Base-by-base conservation (phyloP, 768 basidiomycete genomes). In the Hericium erinaceus region DNA sequence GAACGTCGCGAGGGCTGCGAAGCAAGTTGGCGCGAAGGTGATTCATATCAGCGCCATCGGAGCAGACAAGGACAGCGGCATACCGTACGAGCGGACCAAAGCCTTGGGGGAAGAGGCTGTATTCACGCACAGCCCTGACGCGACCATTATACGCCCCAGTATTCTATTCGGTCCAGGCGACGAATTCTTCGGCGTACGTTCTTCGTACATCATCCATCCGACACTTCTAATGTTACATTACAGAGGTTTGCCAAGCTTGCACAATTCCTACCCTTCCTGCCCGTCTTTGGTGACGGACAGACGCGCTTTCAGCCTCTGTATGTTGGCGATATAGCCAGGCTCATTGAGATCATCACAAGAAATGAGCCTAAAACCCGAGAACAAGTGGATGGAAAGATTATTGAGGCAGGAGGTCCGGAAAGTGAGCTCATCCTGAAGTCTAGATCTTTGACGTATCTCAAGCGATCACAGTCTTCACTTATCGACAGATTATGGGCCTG, bases 151-250 rank as follows among this genome's bases (percentile, higher is more conserved):
- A 59, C 74, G 87, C 28, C 87, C 88, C 4, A 87, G 85, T 59
- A 70, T 90, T 28, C 77, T 90, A 2, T 90, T 89, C 68, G 89
- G 87, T 2, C 85, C 83, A 0, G 86, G 84, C 6, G 87, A 89
- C 63, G 78, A 81, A 16, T 86, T 90, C 70, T 90, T 90, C 68
- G 81, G 79, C 58, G 87, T 88, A 55, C 55, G 81, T 60, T 60
- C 9, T 9, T 4, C 2, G 52, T 13, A n/a, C 16, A 18, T 18
- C 4, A 16, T 15, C 3, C 24, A 44, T 52, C 51, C 39, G 41
- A 24, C 24, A 4, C 16, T 33, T 5, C 39, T 48, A 53, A 33
- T 33, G 41, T 52, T 12, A 9, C 54, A 18, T 24, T 37, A 13
- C 60, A 88, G 86, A 75, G 83, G 46, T 87, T 90, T 64, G 81